Conservation (phyloP, 352 stramenopile species). For the Phytophthora pinifolia region DNA sequence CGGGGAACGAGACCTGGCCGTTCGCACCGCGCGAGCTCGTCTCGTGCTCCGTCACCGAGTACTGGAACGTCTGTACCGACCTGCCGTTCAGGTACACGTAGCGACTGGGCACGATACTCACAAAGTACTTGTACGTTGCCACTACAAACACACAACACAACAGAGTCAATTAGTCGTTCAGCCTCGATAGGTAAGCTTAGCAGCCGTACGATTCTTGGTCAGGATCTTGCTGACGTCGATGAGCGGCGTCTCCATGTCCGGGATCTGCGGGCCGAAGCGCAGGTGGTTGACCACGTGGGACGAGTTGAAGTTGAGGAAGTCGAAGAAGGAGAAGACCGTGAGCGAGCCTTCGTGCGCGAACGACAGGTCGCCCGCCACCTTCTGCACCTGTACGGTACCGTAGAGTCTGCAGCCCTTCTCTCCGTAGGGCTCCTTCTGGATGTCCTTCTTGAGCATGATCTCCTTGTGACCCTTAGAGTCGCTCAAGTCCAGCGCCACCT, state of each 20-base stretch:
- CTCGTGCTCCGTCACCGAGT: constrained; percentile 87
- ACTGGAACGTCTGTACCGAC: constrained; percentile 80
- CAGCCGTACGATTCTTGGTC: constrained; percentile 62
- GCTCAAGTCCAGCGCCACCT: constrained; percentile 84
- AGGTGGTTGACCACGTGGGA: constrained; percentile 82
- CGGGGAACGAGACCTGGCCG: constrained; percentile 70
- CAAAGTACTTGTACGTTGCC: constrained; percentile 89
- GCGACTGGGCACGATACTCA: constrained; percentile 82
- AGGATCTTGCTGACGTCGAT: constrained; percentile 85
- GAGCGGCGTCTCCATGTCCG: constrained; percentile 87
- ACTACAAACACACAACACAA: constrained; percentile 35
- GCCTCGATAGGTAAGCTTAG: not conserved
- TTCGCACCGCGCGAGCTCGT: constrained; percentile 43
- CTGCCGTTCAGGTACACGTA: constrained; percentile 81
- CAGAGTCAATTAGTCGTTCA: constrained; percentile 2
- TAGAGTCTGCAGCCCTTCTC: constrained; percentile 77
- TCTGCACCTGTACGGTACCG: constrained; percentile 72
- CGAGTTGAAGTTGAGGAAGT: constrained; percentile 91
- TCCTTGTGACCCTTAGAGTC: constrained; percentile 87
- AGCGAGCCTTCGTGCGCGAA: constrained; percentile 86
- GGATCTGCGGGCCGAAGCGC: constrained; percentile 75
- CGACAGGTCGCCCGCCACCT: constrained; percentile 81
- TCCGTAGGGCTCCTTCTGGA: constrained; percentile 59
- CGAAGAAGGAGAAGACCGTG: constrained; percentile 85
- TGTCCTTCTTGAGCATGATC: constrained; percentile 67